Percentiles rank a stretch among this genome's conserved stretches.
These are phyloP conservation scores for Kwoniella pini DNA, from an alignment of 768 basidiomycete genomes.

Conservation along the genomic window DNA sequence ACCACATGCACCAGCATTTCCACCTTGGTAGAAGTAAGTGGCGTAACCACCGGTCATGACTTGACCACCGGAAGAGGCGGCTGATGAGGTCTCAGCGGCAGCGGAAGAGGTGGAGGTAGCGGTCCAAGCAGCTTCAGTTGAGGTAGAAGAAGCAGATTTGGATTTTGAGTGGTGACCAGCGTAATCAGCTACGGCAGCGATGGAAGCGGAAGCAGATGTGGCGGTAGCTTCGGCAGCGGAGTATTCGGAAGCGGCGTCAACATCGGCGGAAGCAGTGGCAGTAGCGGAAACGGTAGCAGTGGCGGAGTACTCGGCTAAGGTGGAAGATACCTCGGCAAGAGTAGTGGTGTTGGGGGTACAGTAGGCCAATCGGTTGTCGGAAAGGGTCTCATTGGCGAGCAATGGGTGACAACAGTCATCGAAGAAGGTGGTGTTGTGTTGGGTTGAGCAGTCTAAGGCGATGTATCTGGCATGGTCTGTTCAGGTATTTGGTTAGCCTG, in stretches of 20 bases:
- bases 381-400: slow-evolving; percentile 63
- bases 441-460: slow-evolving; percentile 59
- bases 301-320: slow-evolving; percentile 31
- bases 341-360: slow-evolving; percentile 59
- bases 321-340: slow-evolving; percentile 23
- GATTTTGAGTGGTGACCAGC: slow-evolving; percentile 14
- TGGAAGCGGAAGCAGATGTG: slow-evolving; percentile 24
- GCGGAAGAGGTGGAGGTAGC: slow-evolving; percentile 34
- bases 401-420: slow-evolving; percentile 71
- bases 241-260: slow-evolving; percentile 26
- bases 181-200: slow-evolving; percentile 31
- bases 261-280: slow-evolving; percentile 31
- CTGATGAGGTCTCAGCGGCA: slow-evolving; percentile 26
- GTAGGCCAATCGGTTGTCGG: slow-evolving; percentile 58
- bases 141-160: slow-evolving; percentile 15
- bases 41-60: slow-evolving; percentile 54
- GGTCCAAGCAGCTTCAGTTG: slow-evolving; percentile 16
- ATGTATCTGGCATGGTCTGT: slow-evolving; percentile 65
- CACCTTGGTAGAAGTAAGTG: slow-evolving; percentile 69
- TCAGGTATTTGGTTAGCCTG: too few relatives aligned
- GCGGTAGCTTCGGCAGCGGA: slow-evolving; percentile 24
- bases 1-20: slow-evolving; percentile 80
- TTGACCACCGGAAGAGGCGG: slow-evolving; percentile 29
- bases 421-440: slow-evolving; percentile 61
- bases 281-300: slow-evolving; percentile 30